Percentiles rank a stretch among this genome's conserved stretches.
phyloP scores from a whole-genome alignment of 306 rosid species.

The Rosa rugosa region DNA sequence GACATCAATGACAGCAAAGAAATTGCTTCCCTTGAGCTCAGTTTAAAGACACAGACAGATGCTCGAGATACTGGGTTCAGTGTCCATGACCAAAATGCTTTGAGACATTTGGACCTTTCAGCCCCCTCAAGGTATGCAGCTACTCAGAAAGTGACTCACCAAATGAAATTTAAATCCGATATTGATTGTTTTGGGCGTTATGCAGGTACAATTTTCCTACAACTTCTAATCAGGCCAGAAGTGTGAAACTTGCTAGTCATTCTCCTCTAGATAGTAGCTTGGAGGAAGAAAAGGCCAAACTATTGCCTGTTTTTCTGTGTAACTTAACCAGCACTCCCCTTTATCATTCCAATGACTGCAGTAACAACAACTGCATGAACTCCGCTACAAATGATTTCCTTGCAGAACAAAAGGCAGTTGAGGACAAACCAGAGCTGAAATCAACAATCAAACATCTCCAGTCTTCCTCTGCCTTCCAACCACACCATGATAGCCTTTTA shows the following conservation, averaged over 20 bases:
- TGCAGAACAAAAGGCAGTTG: slow-evolving; percentile 39
- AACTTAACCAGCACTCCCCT: slow-evolving; percentile 42
- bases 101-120: slow-evolving; percentile 54
- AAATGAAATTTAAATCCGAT: not conserved
- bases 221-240: no score
- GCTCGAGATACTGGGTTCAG: slow-evolving; percentile 35
- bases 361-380: slow-evolving; percentile 44
- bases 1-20: slow-evolving; percentile 23
- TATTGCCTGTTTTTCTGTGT: slow-evolving; percentile 34
- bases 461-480: slow-evolving; percentile 31
- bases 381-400: slow-evolving; percentile 37
- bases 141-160: slow-evolving; percentile 11
- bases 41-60: slow-evolving; percentile 50
- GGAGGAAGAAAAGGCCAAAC: slow-evolving; percentile 39
- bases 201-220: slow-evolving; percentile 47
- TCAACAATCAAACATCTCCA: slow-evolving; percentile 36
- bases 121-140: slow-evolving; percentile 61
- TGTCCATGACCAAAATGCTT: slow-evolving; percentile 46
- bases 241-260: slow-evolving; percentile 30
- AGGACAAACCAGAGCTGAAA: slow-evolving; percentile 38
- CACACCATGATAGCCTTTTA: slow-evolving; percentile 12
- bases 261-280: slow-evolving; percentile 45
- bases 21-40: slow-evolving; percentile 52
- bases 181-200: not conserved
- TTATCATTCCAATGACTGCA: slow-evolving; percentile 56